phyloP scores from a whole-genome alignment of 73 alveolate species.

The Loxodes magnus region DNA sequence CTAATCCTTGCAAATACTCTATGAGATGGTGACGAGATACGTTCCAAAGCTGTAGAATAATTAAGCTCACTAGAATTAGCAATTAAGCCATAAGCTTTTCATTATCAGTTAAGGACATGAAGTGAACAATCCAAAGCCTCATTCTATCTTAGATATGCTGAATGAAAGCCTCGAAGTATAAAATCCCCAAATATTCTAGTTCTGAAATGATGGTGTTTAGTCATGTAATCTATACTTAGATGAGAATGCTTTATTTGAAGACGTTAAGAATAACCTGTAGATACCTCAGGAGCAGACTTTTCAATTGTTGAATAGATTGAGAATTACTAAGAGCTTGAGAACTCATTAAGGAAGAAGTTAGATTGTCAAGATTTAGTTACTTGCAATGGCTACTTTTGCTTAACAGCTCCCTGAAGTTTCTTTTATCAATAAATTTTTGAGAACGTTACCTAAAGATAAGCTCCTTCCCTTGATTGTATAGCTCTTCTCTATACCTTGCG shows the following conservation, averaged over 20 bases:
- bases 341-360: not conserved
- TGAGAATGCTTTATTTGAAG: too few relatives aligned
- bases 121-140: constrained; percentile 5
- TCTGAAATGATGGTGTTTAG: too few relatives aligned
- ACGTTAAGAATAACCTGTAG: not conserved
- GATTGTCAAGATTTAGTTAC: constrained; percentile 1
- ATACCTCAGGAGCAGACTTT: constrained; percentile 6
- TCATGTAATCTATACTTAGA: too few relatives aligned
- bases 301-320: not conserved
- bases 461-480: constrained; percentile 8
- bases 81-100: constrained; percentile 6
- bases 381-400: constrained; percentile 3
- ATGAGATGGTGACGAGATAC: not conserved
- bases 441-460: constrained; percentile 8
- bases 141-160: not conserved
- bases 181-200: too few relatives aligned
- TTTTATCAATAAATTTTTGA: constrained; percentile 1
- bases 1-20: not conserved
- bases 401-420: constrained; percentile 1
- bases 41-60: not conserved
- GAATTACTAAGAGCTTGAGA: not conserved
- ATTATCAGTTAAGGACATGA: constrained; percentile 6
- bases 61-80: not conserved
- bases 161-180: not conserved
- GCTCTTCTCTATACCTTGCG: constrained; percentile 3